Conservation (phyloP, 164 flowering plant species). For the Amborella trichopoda region DNA sequence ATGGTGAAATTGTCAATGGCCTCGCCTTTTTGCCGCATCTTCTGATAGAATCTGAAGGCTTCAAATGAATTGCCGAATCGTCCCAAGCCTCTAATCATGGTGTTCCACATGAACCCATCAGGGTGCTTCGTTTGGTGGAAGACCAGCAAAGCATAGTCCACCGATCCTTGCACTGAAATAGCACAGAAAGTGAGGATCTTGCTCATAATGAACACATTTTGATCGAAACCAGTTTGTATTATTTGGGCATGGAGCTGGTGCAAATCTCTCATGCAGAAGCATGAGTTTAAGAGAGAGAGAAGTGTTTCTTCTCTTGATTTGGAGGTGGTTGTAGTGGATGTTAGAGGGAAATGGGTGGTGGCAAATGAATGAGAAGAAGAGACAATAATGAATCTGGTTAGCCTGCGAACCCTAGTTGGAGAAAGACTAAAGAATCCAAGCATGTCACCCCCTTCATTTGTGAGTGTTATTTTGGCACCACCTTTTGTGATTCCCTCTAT, state of each 20-base stretch:
- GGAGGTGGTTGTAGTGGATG: too few relatives aligned
- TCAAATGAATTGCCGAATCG: conserved; percentile 12
- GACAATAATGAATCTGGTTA: too few relatives aligned
- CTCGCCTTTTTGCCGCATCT: conserved; percentile 24
- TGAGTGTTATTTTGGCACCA: too few relatives aligned
- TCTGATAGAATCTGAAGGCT: conserved; percentile 29
- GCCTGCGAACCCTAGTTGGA: too few relatives aligned
- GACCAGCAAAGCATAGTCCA: conserved; percentile 37
- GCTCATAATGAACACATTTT: conserved; percentile 28
- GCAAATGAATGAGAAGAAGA: too few relatives aligned
- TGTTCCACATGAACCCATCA: conserved; percentile 57
- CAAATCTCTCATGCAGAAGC: conserved; percentile 18
- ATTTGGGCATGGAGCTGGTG: conserved; percentile 36
- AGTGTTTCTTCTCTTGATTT: conserved; percentile 18
- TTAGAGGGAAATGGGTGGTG: too few relatives aligned
- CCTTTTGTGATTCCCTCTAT: too few relatives aligned
- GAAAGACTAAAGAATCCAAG: too few relatives aligned
- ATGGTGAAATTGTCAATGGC: conserved; percentile 39
- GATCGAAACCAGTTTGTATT: conserved; percentile 26
- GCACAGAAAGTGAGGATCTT: conserved; percentile 34
- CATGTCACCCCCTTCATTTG: too few relatives aligned
- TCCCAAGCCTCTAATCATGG: conserved; percentile 55
- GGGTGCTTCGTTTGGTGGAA: conserved; percentile 30
- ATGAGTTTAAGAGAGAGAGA: conserved; percentile 23
- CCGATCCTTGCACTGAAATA: too few relatives aligned